Base-by-base conservation (phyloP, 2,329 filamentous ascomycete genomes). In the Penicillium oxalicum region DNA sequence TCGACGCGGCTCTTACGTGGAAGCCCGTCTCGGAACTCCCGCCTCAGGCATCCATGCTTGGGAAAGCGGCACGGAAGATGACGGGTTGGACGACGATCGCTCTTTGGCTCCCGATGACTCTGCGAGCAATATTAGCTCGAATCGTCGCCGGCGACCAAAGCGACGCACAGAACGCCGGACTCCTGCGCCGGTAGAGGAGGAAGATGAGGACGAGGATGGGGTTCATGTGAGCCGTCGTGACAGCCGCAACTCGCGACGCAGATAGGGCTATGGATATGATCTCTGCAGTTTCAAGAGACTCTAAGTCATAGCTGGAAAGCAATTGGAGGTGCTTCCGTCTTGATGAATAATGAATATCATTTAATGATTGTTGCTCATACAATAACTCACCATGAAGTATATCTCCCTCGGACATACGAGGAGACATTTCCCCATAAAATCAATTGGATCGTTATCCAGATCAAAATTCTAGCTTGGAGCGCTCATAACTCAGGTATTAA, bases 51-150 rank as follows among this genome's bases (percentile, higher is more conserved):
- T 61, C 1, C 53, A 61, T 5, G 53, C 53, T 8, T 71, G 67
- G 64, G 72, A 74, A 13, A 67, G 64, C 36, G 70, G 70, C 12
- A 66, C 64, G 0, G 74, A 74, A 33, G 71, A 75, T 45, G 72
- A 73, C 39, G 69, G 70, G 36, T 61, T 72, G 12, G 74, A 74
- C 45, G 74, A 76, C 46, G 67, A 64, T 7, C 60, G 68, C 24
- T 73, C 71, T 4, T 61, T 77, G 34, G 70, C 70, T 6, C 74
- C 74, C 1, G 74, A 76, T 52, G 74, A 77, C 58, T 74, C 70
- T 24, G 74, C 74, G 8, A 76, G 74, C 53, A 76, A 76, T 39
- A 72, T 76, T 43, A 73, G 70, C 51, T 71, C 70, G n/a, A 71
- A 69, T 40, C 61, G 73, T 40, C 63, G 68, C 25, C 65, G 74